These are phyloP conservation scores for Alternaria sp. DNA, from an alignment of 2,329 filamentous ascomycete genomes.

Conservation along the genomic window DNA sequence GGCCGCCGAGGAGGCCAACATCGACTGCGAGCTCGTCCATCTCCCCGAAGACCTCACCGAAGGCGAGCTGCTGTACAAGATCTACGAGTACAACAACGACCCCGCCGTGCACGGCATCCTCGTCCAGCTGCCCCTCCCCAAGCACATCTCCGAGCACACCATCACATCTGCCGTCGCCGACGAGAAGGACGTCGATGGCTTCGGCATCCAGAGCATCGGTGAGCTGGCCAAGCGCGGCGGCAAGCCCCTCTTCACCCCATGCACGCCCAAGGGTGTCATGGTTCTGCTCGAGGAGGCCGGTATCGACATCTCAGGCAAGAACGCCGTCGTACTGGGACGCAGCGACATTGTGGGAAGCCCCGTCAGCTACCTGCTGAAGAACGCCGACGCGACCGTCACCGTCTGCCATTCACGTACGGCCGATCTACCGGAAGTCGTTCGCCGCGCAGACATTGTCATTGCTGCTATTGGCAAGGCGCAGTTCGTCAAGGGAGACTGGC, in stretches of 20 bases:
- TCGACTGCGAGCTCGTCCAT: conserved; percentile 84
- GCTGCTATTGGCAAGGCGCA: conserved; percentile 87
- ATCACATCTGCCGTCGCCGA: conserved; percentile 90
- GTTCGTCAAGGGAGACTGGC: conserved; percentile 93
- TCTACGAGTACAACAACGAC: conserved; percentile 85
- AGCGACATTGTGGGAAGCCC: conserved; percentile 98
- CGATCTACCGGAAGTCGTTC: conserved; percentile 74
- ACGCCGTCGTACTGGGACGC: conserved; percentile 90
- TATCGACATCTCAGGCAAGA: conserved; percentile 84
- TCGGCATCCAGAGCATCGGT: conserved; percentile 91
- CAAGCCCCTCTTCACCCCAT: conserved; percentile 86
- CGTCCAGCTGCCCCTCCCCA: conserved; percentile 89
- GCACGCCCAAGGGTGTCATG: conserved; percentile 98
- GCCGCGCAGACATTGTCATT: conserved; percentile 85
- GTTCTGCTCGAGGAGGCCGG: conserved; percentile 83
- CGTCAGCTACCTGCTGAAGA: conserved; percentile 92
- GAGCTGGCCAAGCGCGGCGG: conserved; percentile 96
- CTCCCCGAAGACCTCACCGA: conserved; percentile 83
- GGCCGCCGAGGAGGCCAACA: conserved; percentile 93
- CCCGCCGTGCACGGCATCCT: conserved; percentile 86
- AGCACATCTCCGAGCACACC: conserved; percentile 86
- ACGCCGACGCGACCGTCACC: conserved; percentile 95
- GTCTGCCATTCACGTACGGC: conserved; percentile 91
- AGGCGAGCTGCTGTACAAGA: conserved; percentile 82
- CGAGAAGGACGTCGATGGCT: conserved; percentile 98